Conservation (phyloP, 495 filamentous ascomycete species). For the Parathielavia appendiculata region DNA sequence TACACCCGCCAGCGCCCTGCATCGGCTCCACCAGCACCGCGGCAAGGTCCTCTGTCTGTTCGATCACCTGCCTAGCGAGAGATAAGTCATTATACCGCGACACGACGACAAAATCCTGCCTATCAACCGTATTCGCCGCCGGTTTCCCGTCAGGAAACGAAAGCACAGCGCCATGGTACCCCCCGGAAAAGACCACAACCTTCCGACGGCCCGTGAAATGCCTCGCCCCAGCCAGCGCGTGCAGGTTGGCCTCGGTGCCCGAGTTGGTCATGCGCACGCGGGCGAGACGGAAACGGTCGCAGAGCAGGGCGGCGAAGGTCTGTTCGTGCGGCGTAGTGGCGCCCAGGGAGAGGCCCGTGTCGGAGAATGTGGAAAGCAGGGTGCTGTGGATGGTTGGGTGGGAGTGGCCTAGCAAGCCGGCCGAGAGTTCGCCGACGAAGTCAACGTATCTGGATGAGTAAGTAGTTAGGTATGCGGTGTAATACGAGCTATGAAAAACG, state of each 20-base stretch:
- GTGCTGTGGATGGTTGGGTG: conserved; percentile 39
- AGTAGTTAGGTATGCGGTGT: neutral
- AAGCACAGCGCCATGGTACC: conserved; percentile 53
- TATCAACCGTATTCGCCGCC: conserved; percentile 28
- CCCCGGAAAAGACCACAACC: conserved; percentile 48
- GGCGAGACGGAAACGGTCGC: conserved; percentile 41
- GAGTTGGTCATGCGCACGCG: conserved; percentile 49
- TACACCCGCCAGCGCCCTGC: conserved; percentile 52
- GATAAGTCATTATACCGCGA: conserved; percentile 47
- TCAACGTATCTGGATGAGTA: conserved; percentile 37
- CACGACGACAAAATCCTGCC: conserved; percentile 46
- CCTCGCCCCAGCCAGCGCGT: conserved; percentile 42
- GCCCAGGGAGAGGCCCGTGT: conserved; percentile 41
- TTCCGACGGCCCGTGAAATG: conserved; percentile 38
- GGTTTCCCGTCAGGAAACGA: conserved; percentile 30
- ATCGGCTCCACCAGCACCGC: conserved; percentile 57
- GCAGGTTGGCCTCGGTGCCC: conserved; percentile 51
- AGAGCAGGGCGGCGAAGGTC: conserved; percentile 37
- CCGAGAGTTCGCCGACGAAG: conserved; percentile 49
- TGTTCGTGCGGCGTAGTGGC: conserved; percentile 39
- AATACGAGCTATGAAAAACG: neutral
- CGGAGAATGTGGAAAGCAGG: conserved; percentile 33
- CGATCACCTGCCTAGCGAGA: conserved; percentile 35
- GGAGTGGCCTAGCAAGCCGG: conserved; percentile 53
- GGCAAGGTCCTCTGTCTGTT: conserved; percentile 35